Base-by-base conservation (phyloP, 1,284 basidiomycete species). In the Ustilago crameri region DNA sequence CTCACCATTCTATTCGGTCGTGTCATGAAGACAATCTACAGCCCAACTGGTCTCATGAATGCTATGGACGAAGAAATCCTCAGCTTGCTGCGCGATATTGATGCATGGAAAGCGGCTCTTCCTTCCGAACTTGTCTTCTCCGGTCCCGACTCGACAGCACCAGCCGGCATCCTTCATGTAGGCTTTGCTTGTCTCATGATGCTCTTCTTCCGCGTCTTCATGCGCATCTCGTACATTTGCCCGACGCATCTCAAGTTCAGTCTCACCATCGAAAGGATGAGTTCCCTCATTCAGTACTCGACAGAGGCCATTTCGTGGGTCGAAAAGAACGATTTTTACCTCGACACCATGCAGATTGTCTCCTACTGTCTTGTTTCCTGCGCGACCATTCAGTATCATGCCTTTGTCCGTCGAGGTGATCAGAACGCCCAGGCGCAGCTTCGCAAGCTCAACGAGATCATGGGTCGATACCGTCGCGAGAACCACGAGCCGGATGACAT, bases 401-500 rank as follows among this genome's bases (percentile, higher is more conserved):
- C 74, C 15, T 80, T 68, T 57, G 59, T 80, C 18, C 72, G 78
- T 23, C 60, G 78, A 18, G 72, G 72, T 14, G 78, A 80, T 26
- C 58, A 66, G 30, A 62, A 71, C 20, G 77, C 74, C 0, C 63
- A 70, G 32, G 47, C 45, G 9, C 64, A 67, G 38, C 67, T 80
- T 17, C 51, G 49, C 26, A 76, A 71, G 64, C 56, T 70, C 43
- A 67, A 68, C 53, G 67, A 72, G 5, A 37, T 66, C 35, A 42
- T 71, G 52, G 55, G 35, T 18, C 55, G 67, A 40, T 68, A 62
- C 54, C 68, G 60, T 51, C 54, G 53, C 30, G 72, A 80, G 63
- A 81, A 79, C 10, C 69, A 71, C 70, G 80, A 79, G 63, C 74
- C 61, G 23, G 75, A 85, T 90, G 93, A 30, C 93, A 32, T 53